Conservation (phyloP, 495 filamentous ascomycete species). For the Entonaema liquescens region DNA sequence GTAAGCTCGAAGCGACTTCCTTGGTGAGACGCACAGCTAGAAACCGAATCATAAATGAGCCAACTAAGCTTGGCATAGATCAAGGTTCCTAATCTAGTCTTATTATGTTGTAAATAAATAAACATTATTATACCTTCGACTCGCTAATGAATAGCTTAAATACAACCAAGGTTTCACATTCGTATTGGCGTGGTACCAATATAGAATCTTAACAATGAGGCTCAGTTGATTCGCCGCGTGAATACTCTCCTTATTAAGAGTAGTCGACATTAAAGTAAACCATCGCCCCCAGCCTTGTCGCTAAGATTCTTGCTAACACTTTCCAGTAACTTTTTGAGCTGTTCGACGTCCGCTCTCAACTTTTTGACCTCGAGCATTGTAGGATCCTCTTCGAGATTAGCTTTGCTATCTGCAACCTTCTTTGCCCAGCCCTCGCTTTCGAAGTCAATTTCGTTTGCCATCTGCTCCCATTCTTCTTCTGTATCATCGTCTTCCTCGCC, state of each 20-base stretch:
- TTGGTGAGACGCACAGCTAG: no score
- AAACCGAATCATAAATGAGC: no score
- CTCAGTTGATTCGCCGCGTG: not conserved
- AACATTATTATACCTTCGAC: not conserved
- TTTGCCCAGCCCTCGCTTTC: conserved; percentile 83
- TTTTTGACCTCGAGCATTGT: conserved; percentile 73
- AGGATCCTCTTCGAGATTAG: conserved; percentile 77
- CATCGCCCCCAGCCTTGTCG: conserved; percentile 19
- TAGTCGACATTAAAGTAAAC: conserved; percentile 9
- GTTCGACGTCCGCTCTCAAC: conserved; percentile 72
- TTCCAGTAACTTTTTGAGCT: conserved; percentile 60
- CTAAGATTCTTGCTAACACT: conserved; percentile 23
- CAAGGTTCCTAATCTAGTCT: not conserved
- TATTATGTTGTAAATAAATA: not conserved
- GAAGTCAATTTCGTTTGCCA: conserved; percentile 75
- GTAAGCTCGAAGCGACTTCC: no score
- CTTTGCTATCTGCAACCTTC: conserved; percentile 73
- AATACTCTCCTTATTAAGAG: not conserved
- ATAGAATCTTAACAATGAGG: not conserved
- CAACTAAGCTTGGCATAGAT: no score
- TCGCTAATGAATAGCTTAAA: not conserved
- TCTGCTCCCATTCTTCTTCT: conserved; percentile 91
- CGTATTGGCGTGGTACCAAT: not conserved
- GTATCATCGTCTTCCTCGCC: conserved; percentile 92
- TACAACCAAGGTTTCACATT: not conserved